Base-by-base conservation (phyloP, 1,284 basidiomycete species). In the Puccinia triticina region DNA sequence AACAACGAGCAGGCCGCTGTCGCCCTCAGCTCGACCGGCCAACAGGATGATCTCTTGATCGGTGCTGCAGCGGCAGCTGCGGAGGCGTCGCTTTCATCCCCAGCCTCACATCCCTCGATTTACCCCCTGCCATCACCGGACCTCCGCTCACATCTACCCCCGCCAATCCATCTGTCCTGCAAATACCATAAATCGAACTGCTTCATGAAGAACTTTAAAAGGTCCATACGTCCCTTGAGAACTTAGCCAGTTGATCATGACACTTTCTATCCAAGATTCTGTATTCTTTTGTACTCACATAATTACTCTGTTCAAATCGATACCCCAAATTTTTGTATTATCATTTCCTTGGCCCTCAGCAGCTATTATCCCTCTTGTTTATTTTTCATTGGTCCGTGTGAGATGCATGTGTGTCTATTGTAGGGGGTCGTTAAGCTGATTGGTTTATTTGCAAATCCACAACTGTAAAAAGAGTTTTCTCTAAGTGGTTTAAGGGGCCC, bases 201-300 rank as follows among this genome's bases (percentile, higher is more conserved):
- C 46, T 50, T 53, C 69, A 72, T 32, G 46, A 72, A 53, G 69
- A 72, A 50, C 69, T 72, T 53, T 72, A 34, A 72, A 29, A 5
- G 18, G 21, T 3, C 10, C 16, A 61, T 32, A 29, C 10, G 34
- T 34, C 10, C 34, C 34, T 61, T 29, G 29, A 29, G 29, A 61
- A 11, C 57, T 61, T 29, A 32, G 8, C 14, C 34, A 10, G 8
- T n/a, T n/a, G n/a, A n/a, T n/a, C n/a, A n/a, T n/a, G n/a, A n/a
- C n/a, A n/a, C n/a, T n/a, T n/a, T n/a, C n/a, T n/a, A n/a, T n/a
- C n/a, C n/a, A n/a, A n/a, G n/a, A n/a, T n/a, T n/a, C n/a, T n/a
- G n/a, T n/a, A n/a, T n/a, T n/a, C n/a, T n/a, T n/a, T n/a, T n/a
- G n/a, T n/a, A n/a, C n/a, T n/a, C n/a, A n/a, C n/a, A n/a, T n/a